A percentile compares a stretch with the other conserved stretches of the same genome.
phyloP scores from a whole-genome alignment of 2,329 filamentous ascomycete genomes.

The Hyphodiscus sp. region DNA sequence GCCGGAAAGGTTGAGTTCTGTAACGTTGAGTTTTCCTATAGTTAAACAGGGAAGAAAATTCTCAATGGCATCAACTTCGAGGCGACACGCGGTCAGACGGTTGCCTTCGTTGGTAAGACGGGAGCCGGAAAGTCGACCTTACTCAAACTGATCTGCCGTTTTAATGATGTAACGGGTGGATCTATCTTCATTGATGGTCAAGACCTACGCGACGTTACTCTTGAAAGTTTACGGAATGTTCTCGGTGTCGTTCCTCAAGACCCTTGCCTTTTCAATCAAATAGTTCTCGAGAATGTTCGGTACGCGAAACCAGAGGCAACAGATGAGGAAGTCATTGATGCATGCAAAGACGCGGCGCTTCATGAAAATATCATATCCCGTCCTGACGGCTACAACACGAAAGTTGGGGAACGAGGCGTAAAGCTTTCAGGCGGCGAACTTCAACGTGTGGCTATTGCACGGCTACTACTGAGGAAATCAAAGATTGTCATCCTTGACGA shows the following conservation, averaged over 20 bases:
- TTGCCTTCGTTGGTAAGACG: constrained; percentile 72
- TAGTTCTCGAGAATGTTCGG: constrained; percentile 61
- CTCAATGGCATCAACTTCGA: constrained; percentile 63
- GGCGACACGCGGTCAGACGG: constrained; percentile 64
- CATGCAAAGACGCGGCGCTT: constrained; percentile 81
- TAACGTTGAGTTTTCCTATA: background rate
- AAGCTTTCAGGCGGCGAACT: constrained; percentile 88
- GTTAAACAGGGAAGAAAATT: constrained; percentile 47
- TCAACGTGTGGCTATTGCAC: constrained; percentile 86
- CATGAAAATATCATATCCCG: constrained; percentile 79
- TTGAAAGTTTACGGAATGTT: constrained; percentile 64
- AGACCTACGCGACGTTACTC: constrained; percentile 63
- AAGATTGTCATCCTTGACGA: constrained; percentile 89
- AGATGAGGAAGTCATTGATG: constrained; percentile 49
- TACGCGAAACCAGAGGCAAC: background rate
- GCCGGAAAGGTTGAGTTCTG: background rate
- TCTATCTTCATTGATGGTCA: constrained; percentile 60
- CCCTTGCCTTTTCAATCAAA: constrained; percentile 71
- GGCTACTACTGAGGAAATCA: constrained; percentile 80
- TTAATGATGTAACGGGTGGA: constrained; percentile 55
- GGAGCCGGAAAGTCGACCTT: constrained; percentile 76
- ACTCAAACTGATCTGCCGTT: constrained; percentile 71
- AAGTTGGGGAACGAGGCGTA: constrained; percentile 89
- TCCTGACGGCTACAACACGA: constrained; percentile 81
- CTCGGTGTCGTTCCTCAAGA: constrained; percentile 77